Evolutionary conservation across 768 basidiomycete species (phyloP), one percentile per base, ranked within the genome.

Genomic region (Boletus speciosus): DNA sequence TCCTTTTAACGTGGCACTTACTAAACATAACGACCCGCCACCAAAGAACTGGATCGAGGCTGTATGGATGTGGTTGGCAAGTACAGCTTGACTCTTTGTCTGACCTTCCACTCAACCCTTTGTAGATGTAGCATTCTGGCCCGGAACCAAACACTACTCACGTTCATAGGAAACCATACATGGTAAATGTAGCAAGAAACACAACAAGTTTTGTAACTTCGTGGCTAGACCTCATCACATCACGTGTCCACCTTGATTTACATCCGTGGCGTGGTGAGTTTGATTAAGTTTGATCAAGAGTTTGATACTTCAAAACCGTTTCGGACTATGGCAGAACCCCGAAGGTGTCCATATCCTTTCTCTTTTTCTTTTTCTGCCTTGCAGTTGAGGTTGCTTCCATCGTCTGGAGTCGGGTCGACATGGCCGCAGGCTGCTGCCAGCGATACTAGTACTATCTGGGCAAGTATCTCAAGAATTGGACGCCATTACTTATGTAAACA

Each of bases 1-100:
- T 16, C 21, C 6, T 5, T 44, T 25, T 51, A 31, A 65, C 35
- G 9, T 37, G 29, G 31, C 48, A 35, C 3, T 38, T 27, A 32
- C 31, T 11, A 67, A 57, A 14, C 37, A 59, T 29, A 57, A 61
- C 2, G 60, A 67, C 25, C 56, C 51, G n/a, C 55, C 43, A n/a
- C 59, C 66, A 27, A 68, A 45, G 39, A 63, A 65, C 40, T 48
- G 49, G 45, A 34, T 60, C 1, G 51, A 61, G 48, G 53, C 59
- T 15, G 25, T 54, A 29, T 68, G 61, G 59, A 43, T 43, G 36
- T 61, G 49, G 67, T 37, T 59, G 49, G 67, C 34, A 54, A 62
- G 65, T 55, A 31, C 36, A 39, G 5, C 15, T 23, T 19, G 19
- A 36, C 19, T 29, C 12, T 19, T 25, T 23, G 32, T 35, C 36